These are phyloP conservation scores for Bretziella fagacearum DNA, from an alignment of 2,329 filamentous ascomycete species.

Conservation along the genomic window DNA sequence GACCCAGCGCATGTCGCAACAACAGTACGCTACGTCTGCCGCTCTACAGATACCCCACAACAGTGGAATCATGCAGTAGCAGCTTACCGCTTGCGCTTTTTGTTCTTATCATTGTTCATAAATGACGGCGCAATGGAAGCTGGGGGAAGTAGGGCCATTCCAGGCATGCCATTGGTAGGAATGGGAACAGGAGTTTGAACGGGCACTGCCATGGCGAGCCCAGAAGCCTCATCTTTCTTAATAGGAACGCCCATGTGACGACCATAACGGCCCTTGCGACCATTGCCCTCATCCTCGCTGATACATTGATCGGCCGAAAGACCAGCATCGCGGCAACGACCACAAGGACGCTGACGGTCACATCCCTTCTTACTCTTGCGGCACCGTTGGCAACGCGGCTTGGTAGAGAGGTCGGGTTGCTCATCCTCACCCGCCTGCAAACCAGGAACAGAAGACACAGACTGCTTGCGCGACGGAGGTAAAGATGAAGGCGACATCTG, in stretches of 20 bases:
- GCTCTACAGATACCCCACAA: background rate
- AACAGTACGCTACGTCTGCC: slow-evolving; percentile 5
- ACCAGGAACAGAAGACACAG: slow-evolving; percentile 42
- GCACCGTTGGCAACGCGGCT: slow-evolving; percentile 93
- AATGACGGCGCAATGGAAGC: slow-evolving; percentile 26
- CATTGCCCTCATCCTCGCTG: slow-evolving; percentile 95
- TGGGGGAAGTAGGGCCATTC: slow-evolving; percentile 25
- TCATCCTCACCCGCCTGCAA: slow-evolving; percentile 56
- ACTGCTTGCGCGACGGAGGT: slow-evolving; percentile 59
- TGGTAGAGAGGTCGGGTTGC: slow-evolving; percentile 79
- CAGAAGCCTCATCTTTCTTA: slow-evolving; percentile 35
- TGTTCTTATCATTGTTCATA: slow-evolving; percentile 34
- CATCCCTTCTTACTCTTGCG: slow-evolving; percentile 99
- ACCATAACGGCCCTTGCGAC: slow-evolving; percentile 81
- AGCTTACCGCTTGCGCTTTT: slow-evolving; percentile 43
- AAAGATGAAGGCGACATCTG: slow-evolving; percentile 47
- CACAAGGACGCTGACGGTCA: slow-evolving; percentile 87
- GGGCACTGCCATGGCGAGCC: slow-evolving; percentile 21
- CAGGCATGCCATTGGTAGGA: slow-evolving; percentile 10
- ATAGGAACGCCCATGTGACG: slow-evolving; percentile 53
- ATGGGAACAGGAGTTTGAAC: slow-evolving; percentile 13
- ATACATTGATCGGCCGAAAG: slow-evolving; percentile 86
- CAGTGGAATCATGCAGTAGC: background rate
- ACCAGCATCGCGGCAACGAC: slow-evolving; percentile 87
- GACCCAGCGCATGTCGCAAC: too few relatives aligned